phyloP scores from a whole-genome alignment of 1,139 yeast genomes.

The Saccharomyces hybrid region DNA sequence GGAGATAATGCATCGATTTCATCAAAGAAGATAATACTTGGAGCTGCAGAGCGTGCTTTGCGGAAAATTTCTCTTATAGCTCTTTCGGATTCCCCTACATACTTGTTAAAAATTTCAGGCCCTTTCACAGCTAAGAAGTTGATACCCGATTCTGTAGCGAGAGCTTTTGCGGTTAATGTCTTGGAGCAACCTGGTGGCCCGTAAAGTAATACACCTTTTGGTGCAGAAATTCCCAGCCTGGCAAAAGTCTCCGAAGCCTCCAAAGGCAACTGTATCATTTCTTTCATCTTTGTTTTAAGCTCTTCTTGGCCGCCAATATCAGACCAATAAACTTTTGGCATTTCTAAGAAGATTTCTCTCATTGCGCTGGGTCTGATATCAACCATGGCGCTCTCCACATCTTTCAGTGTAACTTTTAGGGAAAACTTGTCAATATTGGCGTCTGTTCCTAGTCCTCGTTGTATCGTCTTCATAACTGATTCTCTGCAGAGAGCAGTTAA shows the following conservation, averaged over 20 bases:
- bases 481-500: slow-evolving; percentile 81
- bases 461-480: slow-evolving; percentile 77
- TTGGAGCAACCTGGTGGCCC: slow-evolving; percentile 98
- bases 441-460: slow-evolving; percentile 41
- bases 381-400: slow-evolving; percentile 59
- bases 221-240: slow-evolving; percentile 76
- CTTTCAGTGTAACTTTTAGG: slow-evolving; percentile 39
- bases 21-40: slow-evolving; percentile 87
- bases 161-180: slow-evolving; percentile 86
- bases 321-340: slow-evolving; percentile 88
- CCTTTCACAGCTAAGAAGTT: slow-evolving; percentile 93
- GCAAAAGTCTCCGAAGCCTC: slow-evolving; percentile 74
- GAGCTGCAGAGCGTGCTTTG: slow-evolving; percentile 89
- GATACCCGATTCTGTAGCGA: slow-evolving; percentile 90
- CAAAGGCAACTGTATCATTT: slow-evolving; percentile 87
- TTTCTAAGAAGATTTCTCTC: slow-evolving; percentile 90
- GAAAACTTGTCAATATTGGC: slow-evolving; percentile 32
- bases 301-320: slow-evolving; percentile 95
- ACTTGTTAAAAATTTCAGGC: slow-evolving; percentile 88
- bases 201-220: slow-evolving; percentile 81
- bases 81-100: slow-evolving; percentile 89
- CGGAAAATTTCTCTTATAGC: slow-evolving; percentile 84
- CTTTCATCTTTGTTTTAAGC: slow-evolving; percentile 69
- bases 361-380: slow-evolving; percentile 92
- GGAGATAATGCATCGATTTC: slow-evolving; percentile 90